phyloP scores from a whole-genome alignment of 2,329 filamentous ascomycete species.

The Colletotrichum karsti region DNA sequence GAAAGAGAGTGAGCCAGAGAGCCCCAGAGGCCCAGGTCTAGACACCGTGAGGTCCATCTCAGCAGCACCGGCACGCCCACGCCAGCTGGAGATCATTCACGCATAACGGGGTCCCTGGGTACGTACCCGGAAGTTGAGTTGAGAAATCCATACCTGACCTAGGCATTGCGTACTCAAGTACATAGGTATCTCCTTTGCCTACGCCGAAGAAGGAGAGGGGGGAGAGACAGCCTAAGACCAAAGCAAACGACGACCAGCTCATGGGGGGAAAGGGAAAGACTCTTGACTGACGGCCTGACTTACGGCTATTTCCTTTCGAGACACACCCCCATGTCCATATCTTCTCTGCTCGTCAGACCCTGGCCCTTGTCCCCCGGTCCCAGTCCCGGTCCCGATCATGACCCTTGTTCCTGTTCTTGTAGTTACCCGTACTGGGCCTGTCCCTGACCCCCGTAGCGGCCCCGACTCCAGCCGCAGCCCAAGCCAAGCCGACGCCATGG shows the following conservation, averaged over 20 bases:
- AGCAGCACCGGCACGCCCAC: not conserved
- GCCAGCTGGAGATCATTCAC: not conserved
- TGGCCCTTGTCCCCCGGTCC: not conserved
- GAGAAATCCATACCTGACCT: no score
- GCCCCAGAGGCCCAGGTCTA: not conserved
- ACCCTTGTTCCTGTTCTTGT: not conserved
- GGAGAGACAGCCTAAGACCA: not conserved
- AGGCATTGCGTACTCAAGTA: not conserved
- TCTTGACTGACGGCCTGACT: slow-evolving; percentile 10
- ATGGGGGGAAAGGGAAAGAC: slow-evolving; percentile 19
- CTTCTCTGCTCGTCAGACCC: not conserved
- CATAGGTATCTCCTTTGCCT: no score
- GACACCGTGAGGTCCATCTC: not conserved
- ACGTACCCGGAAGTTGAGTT: not conserved
- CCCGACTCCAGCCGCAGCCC: slow-evolving; percentile 18
- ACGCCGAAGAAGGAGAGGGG: no score
- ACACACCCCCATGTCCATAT: slow-evolving; percentile 10
- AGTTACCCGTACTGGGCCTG: not conserved
- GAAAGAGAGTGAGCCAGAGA: not conserved
- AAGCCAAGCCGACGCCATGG: slow-evolving; percentile 24
- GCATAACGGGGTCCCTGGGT: not conserved
- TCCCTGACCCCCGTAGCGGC: slow-evolving; percentile 12
- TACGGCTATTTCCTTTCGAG: slow-evolving; percentile 7
- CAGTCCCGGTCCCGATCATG: slow-evolving; percentile 6
- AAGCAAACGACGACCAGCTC: not conserved